Base-by-base conservation (phyloP, 169 alveolate species). In the Cryptosporidium andersoni region DNA sequence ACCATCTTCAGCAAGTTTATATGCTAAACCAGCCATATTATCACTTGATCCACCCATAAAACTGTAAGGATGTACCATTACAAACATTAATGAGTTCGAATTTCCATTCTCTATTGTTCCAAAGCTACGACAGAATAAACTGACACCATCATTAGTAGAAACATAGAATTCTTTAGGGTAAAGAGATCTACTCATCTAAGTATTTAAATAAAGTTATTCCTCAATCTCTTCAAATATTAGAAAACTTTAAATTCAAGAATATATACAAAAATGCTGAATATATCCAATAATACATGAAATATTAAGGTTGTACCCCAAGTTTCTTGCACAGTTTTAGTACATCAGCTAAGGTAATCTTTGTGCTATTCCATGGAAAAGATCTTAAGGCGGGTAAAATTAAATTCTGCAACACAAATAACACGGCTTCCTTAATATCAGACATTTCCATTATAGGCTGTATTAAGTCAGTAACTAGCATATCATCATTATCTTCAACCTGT, bases 1-100 rank as follows among this genome's bases (percentile, higher is more conserved):
- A 68, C 92, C 67, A 16, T 42, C 55, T 66, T 64, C 62, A 67
- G 85, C 65, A 11, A 51, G 66, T 52, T 82, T 25, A 80, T 89
- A 48, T 6, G 93, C 90, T 37, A 91, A 47, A 7, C 88, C 90
- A 43, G 90, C 65, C 66, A 74, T 74, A 43, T 74, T 74, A 42
- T 68, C 55, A 60, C 85, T 74, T 34, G 74, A 58, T 9, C 85
- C 85, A 3, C 85, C 85, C 85, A 74, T 74, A 34, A 74, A 34
- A 25, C 85, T 68, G 60, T 74, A 74, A 58, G 85, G 85, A 43
- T 74, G 85, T 12, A 74, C 85, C n/a, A 74, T 14, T 39, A 74
- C 85, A 74, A 74, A 74, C 34, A 74, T 39, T 43, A 74, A 16
- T 14, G 37, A 40, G 1, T 42, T 25, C 9, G 51, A 43, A 81